Conservation (phyloP, 2,329 filamentous ascomycete genomes). For the Sclerotinia minor region DNA sequence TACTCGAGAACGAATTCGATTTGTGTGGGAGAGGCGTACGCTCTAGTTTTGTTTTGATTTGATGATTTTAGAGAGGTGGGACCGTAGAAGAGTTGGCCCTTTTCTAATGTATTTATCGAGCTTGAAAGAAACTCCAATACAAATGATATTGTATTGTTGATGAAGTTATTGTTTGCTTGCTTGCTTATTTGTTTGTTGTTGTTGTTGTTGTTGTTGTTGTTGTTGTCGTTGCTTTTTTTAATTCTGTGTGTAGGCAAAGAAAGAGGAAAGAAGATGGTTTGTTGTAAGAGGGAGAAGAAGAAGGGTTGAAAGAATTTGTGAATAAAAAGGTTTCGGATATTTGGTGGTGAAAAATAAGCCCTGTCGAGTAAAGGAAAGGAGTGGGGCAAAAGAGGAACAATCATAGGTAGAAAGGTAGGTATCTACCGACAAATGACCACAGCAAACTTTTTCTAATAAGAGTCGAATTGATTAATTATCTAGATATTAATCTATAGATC, state of each 20-base stretch:
- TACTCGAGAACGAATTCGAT: background rate
- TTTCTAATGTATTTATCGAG: background rate
- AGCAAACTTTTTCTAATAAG: background rate
- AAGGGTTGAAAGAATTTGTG: slow-evolving; percentile 18
- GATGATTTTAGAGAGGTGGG: background rate
- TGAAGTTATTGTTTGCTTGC: background rate
- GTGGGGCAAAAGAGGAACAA: slow-evolving; percentile 1
- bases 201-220: background rate
- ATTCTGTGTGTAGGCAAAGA: slow-evolving; percentile 7
- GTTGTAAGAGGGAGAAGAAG: slow-evolving; percentile 1
- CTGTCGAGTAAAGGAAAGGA: background rate
- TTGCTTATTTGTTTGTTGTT: background rate
- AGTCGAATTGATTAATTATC: too few relatives aligned
- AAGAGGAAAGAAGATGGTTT: slow-evolving; percentile 18
- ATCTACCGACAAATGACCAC: background rate
- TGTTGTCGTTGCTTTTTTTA: background rate
- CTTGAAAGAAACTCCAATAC: slow-evolving; percentile 11
- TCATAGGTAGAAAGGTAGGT: too few relatives aligned
- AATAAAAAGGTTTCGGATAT: slow-evolving; percentile 20
- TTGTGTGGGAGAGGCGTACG: background rate
- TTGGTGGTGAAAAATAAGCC: slow-evolving; percentile 2
- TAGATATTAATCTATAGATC: too few relatives aligned
- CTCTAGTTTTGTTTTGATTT: background rate
- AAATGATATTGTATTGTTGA: slow-evolving; percentile 5
- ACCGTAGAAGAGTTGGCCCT: background rate